These are phyloP conservation scores for Clonostachys chloroleuca DNA, from an alignment of 2,329 filamentous ascomycete species.

Conservation along the genomic window DNA sequence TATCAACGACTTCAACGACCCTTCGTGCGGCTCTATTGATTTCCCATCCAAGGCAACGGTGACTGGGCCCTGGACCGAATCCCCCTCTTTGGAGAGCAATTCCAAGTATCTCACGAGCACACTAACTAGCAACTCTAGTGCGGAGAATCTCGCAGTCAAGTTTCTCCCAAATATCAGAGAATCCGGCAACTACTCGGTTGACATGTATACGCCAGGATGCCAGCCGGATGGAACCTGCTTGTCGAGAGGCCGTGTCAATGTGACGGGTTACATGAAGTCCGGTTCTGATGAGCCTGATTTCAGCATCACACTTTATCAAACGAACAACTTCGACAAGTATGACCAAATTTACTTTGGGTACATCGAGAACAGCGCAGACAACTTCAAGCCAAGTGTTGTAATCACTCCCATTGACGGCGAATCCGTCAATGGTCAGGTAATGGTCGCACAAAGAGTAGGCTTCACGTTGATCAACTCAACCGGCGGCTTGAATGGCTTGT, in stretches of 20 bases:
- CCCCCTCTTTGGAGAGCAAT: slow-evolving; percentile 62
- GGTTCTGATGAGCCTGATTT: slow-evolving; percentile 40
- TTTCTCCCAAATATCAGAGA: slow-evolving; percentile 83
- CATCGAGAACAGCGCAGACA: slow-evolving; percentile 68
- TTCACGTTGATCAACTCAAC: slow-evolving; percentile 72
- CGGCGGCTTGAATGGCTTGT: slow-evolving; percentile 83
- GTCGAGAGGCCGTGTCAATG: slow-evolving; percentile 74
- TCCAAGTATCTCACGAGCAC: slow-evolving; percentile 73
- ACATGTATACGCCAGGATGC: slow-evolving; percentile 91
- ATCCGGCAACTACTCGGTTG: slow-evolving; percentile 87
- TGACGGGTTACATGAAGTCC: slow-evolving; percentile 68
- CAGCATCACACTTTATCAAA: slow-evolving; percentile 71
- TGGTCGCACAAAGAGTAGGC: slow-evolving; percentile 86
- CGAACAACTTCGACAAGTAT: slow-evolving; percentile 95
- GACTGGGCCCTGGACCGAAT: slow-evolving; percentile 71
- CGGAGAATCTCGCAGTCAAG: slow-evolving; percentile 62
- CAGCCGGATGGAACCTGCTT: slow-evolving; percentile 71
- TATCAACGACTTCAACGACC: slow-evolving; percentile 83
- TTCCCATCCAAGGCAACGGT: slow-evolving; percentile 59
- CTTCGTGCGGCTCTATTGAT: slow-evolving; percentile 64
- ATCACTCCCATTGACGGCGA: slow-evolving; percentile 66
- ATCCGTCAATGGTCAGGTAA: slow-evolving; percentile 54
- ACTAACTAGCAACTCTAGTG: slow-evolving; percentile 50
- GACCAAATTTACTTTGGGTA: slow-evolving; percentile 85
- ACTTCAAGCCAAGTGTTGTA: slow-evolving; percentile 78